Percentiles rank a stretch among this genome's conserved stretches.
Conservation (phyloP, 306 rosid genomes). For the Vachellia pachyceras region DNA sequence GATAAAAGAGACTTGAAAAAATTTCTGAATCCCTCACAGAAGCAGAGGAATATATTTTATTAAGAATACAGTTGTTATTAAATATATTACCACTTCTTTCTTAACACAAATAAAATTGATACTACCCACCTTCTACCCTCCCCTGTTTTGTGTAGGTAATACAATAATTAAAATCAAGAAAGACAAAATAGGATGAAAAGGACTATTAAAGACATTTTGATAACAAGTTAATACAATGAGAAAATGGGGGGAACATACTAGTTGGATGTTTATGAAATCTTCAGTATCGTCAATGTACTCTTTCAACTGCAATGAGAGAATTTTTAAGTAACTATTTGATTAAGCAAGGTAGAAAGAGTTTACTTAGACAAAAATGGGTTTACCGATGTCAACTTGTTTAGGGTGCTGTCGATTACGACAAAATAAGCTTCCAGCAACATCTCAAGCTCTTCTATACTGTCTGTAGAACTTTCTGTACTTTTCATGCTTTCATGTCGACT, state of each 20-base stretch:
- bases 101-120: not conserved
- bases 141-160: constrained; percentile 21
- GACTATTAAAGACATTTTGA: constrained; percentile 14
- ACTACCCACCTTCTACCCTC: constrained; percentile 1
- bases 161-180: constrained; percentile 3
- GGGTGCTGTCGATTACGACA: constrained; percentile 96
- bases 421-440: constrained; percentile 98
- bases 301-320: constrained; percentile 72
- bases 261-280: constrained; percentile 97
- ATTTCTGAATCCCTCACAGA: not conserved
- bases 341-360: constrained; percentile 25
- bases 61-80: not conserved
- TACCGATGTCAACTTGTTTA: constrained; percentile 96
- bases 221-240: constrained; percentile 18
- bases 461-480: constrained; percentile 82
- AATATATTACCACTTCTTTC: not conserved
- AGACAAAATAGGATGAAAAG: constrained; percentile 17
- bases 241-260: constrained; percentile 56
- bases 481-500: constrained; percentile 93
- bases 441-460: constrained; percentile 97
- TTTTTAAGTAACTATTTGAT: constrained; percentile 31
- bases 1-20: not conserved
- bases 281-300: constrained; percentile 98
- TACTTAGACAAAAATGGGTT: constrained; percentile 24
- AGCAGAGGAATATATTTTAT: not conserved